Conservation (phyloP, 1,284 basidiomycete genomes). For the Fomitopsis pinicola region DNA sequence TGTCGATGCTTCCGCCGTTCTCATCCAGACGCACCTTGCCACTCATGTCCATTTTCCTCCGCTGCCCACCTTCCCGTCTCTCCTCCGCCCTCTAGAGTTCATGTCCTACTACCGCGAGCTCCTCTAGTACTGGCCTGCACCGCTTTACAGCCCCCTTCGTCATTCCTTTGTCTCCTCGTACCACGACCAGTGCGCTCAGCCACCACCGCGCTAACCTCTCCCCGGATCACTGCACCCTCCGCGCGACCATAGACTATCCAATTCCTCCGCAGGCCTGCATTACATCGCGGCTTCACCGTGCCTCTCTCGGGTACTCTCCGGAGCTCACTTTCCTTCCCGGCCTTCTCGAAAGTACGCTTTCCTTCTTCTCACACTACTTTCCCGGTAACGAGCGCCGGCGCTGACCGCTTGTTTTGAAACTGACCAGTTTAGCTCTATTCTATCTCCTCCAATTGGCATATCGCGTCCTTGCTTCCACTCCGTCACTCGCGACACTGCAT, state of each 20-base stretch:
- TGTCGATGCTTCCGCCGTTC: background rate
- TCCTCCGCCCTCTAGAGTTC: background rate
- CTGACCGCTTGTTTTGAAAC: conserved; percentile 7
- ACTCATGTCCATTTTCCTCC: background rate
- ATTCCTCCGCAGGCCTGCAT: background rate
- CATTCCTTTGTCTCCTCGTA: background rate
- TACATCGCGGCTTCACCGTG: conserved; percentile 2
- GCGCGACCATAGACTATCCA: background rate
- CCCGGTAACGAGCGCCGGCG: conserved; percentile 4
- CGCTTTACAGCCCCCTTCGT: background rate
- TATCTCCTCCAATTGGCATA: conserved; percentile 7
- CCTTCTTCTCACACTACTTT: conserved; percentile 10
- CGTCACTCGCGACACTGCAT: background rate
- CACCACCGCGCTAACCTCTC: background rate
- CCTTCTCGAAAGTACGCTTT: conserved; percentile 9
- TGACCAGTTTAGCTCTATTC: conserved; percentile 9
- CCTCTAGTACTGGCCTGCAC: background rate
- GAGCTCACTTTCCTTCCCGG: conserved; percentile 1
- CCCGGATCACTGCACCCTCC: conserved; percentile 7
- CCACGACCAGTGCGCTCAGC: background rate
- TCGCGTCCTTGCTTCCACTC: conserved; percentile 5
- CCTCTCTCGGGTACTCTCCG: conserved; percentile 7
- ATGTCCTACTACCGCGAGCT: background rate
- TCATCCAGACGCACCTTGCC: background rate
- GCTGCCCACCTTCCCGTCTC: background rate